Base-by-base conservation (phyloP, 768 basidiomycete genomes). In the Tylopilus sp. region DNA sequence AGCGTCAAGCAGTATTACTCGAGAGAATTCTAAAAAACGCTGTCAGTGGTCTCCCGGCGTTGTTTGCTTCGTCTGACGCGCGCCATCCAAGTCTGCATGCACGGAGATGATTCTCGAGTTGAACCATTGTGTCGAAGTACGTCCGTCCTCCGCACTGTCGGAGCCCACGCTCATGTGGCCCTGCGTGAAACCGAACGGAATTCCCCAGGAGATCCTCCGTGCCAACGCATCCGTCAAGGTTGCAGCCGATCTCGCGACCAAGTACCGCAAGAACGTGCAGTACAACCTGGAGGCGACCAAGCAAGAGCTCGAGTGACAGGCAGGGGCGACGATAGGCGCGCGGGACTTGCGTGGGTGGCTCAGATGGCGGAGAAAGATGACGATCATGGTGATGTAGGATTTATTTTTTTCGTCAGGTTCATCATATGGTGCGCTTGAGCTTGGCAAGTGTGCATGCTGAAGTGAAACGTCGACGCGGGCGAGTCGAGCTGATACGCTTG, bases 1-100 rank as follows among this genome's bases (percentile, higher is more conserved):
- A 95, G 71, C 80, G 89, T 38, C 94, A 98, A 67, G 92, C 90
- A 29, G 85, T 94, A 42, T 80, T 96, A 19, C 78, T 97, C 4
- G 91, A 96, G 60, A 82, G 94, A 25, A 94, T 98, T 62, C 74
- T 92, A 24, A 95, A 94, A 73, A 96, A 92, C 59, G 83, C 89
- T 7, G 93, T 93, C 56, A 57, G 86, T 76, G 13, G 10, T 36
- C 37, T 36, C 25, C 14, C 12, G 2, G 12, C 29, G 2, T 21
- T 33, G 14, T 29, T 25, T 34, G 12, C 40, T 3, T 16, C 3
- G 31, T 26, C 53, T 55, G 42, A 44, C 14, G 41, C n/a, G n/a
- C n/a, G 19, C 21, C 22, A 31, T 26, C 22, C 60, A 92, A 94
- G 93, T 89, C 90, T 48, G 94, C 93, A 72, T 95, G 92, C 71